Conservation (phyloP, 1,284 basidiomycete species). For the Puccinia hordei region DNA sequence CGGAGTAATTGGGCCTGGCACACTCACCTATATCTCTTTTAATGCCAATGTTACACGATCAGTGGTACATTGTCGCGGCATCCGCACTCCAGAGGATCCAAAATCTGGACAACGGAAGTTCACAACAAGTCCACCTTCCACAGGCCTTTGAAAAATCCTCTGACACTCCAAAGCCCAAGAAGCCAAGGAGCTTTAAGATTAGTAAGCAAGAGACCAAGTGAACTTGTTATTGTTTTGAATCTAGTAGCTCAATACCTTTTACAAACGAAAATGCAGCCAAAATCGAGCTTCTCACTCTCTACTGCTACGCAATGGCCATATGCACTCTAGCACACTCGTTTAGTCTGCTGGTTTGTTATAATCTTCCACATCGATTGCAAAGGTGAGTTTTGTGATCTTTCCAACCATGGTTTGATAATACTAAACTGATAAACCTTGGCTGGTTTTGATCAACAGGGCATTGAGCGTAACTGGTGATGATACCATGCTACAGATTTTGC, state of each 20-base stretch:
- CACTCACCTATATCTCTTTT: neutral
- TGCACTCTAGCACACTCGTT: neutral
- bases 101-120: neutral
- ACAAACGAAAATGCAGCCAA: neutral
- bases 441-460: neutral
- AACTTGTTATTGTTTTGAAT: neutral
- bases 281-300: conserved; percentile 1
- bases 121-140: neutral
- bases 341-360: conserved; percentile 1
- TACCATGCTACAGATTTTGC: neutral
- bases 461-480: conserved; percentile 3
- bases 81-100: neutral
- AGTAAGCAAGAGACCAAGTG: neutral
- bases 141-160: neutral
- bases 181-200: neutral
- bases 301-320: conserved; percentile 9
- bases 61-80: conserved; percentile 4
- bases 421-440: no score
- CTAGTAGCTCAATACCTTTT: neutral
- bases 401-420: no score
- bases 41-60: neutral
- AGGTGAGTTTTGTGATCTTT: neutral
- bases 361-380: conserved; percentile 16
- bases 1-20: neutral
- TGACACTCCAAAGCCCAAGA: neutral